These are phyloP conservation scores for Pycnococcus provasolii DNA, from an alignment of 139 green algal genomes.

Conservation along the genomic window DNA sequence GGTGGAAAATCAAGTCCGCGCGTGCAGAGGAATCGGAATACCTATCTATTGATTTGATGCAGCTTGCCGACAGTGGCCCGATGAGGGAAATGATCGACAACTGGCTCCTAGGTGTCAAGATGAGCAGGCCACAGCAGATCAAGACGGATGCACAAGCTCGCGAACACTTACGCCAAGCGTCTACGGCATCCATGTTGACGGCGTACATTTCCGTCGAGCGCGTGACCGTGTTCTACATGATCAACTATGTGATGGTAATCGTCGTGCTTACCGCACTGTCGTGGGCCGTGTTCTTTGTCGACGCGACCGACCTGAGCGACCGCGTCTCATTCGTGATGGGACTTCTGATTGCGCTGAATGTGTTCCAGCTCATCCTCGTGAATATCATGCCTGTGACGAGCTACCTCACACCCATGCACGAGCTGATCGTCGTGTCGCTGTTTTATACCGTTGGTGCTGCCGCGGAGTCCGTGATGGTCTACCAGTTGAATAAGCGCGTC, in stretches of 20 bases:
- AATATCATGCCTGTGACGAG: neutral
- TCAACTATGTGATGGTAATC: neutral
- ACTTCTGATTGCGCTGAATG: neutral
- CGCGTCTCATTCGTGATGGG: neutral
- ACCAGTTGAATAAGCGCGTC: too few relatives aligned
- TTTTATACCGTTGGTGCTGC: too few relatives aligned
- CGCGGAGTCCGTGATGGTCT: too few relatives aligned
- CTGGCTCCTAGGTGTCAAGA: too few relatives aligned
- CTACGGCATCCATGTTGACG: too few relatives aligned
- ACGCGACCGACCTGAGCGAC: neutral
- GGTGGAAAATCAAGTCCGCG: neutral
- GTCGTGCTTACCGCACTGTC: neutral
- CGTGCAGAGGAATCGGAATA: neutral
- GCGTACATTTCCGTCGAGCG: neutral
- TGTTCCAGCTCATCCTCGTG: neutral
- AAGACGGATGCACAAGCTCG: neutral
- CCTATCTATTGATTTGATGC: neutral
- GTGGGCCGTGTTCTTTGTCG: neutral
- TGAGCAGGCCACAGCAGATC: neutral
- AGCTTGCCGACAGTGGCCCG: too few relatives aligned
- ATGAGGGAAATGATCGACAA: too few relatives aligned
- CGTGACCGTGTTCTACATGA: neutral
- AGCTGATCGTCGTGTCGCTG: neutral
- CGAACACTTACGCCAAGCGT: neutral
- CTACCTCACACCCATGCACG: conserved; percentile 3